Evolutionary conservation across 768 basidiomycete species (phyloP).

Genomic region (Pisolithus albus): DNA sequence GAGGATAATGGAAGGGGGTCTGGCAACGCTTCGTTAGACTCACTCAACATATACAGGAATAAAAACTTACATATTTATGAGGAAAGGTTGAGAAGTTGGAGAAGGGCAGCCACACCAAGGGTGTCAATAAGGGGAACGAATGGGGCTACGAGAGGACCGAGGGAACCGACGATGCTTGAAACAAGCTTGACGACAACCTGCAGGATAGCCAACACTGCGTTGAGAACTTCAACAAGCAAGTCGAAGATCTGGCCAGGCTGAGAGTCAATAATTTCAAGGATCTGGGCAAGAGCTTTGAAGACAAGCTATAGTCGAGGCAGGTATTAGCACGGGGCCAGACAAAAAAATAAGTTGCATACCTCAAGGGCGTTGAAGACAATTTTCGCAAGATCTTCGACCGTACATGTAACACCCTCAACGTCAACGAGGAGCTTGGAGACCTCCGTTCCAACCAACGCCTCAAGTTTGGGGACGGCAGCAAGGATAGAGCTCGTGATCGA

Average conservation of each 20-base stretch:
- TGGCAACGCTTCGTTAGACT: neutral
- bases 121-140: slow-evolving; percentile 14
- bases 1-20: neutral
- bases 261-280: slow-evolving; percentile 16
- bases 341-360: neutral
- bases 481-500: slow-evolving; percentile 20
- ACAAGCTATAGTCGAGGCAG: slow-evolving; percentile 14
- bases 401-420: slow-evolving; percentile 18
- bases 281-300: slow-evolving; percentile 19
- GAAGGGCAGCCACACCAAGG: slow-evolving; percentile 17
- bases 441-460: slow-evolving; percentile 21
- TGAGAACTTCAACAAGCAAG: slow-evolving; percentile 17
- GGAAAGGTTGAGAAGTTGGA: slow-evolving; percentile 18
- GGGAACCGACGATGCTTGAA: slow-evolving; percentile 15
- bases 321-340: neutral
- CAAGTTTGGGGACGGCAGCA: slow-evolving; percentile 16
- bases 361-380: slow-evolving; percentile 17
- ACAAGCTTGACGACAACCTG: slow-evolving; percentile 10
- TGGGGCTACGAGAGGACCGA: slow-evolving; percentile 16
- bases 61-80: slow-evolving; percentile 7
- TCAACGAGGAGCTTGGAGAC: slow-evolving; percentile 20
- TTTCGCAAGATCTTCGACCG: slow-evolving; percentile 19
- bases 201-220: neutral
- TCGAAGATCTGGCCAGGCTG: slow-evolving; percentile 18
- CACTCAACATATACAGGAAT: no score